These are phyloP conservation scores for Penicillium taxi DNA, from an alignment of 495 filamentous ascomycete species.

Conservation along the genomic window DNA sequence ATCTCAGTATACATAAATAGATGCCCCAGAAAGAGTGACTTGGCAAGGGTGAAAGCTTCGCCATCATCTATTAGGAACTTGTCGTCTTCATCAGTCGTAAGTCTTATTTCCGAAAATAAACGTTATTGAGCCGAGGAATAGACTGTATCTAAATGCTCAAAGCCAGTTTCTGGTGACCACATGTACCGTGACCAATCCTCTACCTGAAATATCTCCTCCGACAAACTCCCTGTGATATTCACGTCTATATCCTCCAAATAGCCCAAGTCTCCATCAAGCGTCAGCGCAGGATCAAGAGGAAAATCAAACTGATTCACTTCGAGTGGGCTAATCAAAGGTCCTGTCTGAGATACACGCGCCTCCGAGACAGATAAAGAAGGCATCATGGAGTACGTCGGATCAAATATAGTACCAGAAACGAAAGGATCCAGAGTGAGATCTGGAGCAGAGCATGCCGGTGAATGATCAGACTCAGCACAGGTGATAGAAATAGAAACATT, in stretches of 20 bases:
- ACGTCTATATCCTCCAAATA: conserved; percentile 21
- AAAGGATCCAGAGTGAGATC: conserved; percentile 10
- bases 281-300: conserved; percentile 15
- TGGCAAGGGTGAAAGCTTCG: too few species aligned
- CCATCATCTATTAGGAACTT: too few species aligned
- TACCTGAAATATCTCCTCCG: conserved; percentile 17
- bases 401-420: conserved; percentile 9
- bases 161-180: conserved; percentile 24
- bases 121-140: conserved; percentile 15
- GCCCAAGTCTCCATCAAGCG: conserved; percentile 9
- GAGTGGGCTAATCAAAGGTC: conserved; percentile 16
- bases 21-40: too few species aligned
- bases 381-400: conserved; percentile 15
- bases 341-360: conserved; percentile 4
- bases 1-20: too few species aligned
- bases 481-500: not conserved
- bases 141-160: conserved; percentile 23
- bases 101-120: too few species aligned
- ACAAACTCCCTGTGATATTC: conserved; percentile 14
- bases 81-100: too few species aligned
- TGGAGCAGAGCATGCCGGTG: conserved; percentile 7
- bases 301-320: conserved; percentile 20
- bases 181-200: conserved; percentile 28
- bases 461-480: not conserved
- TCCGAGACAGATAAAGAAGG: conserved; percentile 6